Evolutionary conservation across 768 basidiomycete genomes (phyloP).

Genomic region (Leccinellum albellum): DNA sequence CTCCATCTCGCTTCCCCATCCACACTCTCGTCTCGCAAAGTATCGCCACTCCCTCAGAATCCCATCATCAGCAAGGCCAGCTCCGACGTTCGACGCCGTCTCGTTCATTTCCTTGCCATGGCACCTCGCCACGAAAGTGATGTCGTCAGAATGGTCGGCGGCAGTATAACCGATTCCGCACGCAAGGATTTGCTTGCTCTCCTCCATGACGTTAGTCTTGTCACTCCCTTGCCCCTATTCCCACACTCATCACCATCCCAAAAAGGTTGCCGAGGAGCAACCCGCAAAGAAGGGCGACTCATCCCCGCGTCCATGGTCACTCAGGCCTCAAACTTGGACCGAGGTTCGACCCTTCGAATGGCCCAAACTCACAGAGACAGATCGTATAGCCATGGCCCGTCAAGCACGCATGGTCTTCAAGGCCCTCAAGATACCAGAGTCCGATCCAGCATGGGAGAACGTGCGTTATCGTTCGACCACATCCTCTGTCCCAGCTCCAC

Average conservation of each 20-base stretch:
- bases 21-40: constrained; percentile 26
- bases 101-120: constrained; percentile 51
- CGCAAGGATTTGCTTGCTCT: constrained; percentile 45
- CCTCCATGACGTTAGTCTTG: constrained; percentile 46
- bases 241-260: not conserved
- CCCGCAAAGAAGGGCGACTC: constrained; percentile 35
- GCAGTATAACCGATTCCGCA: constrained; percentile 32
- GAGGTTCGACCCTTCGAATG: constrained; percentile 71
- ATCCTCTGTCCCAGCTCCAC: constrained; percentile 15
- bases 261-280: constrained; percentile 50
- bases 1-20: constrained; percentile 31
- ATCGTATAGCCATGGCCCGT: constrained; percentile 48
- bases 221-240: not conserved
- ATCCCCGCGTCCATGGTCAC: constrained; percentile 44
- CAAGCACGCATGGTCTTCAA: constrained; percentile 48
- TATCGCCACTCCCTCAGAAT: constrained; percentile 26
- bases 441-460: constrained; percentile 61
- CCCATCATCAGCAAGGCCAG: constrained; percentile 16
- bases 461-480: constrained; percentile 34
- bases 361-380: constrained; percentile 44
- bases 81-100: constrained; percentile 32
- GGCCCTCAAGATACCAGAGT: constrained; percentile 51
- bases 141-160: constrained; percentile 44
- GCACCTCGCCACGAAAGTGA: constrained; percentile 41
- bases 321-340: constrained; percentile 57